Conservation (phyloP, 306 rosid species). For the peach (Prunus persica) region Prunus_persica_NCBIv2 NC_034014.1:8705501-8706000, state of each 20-base stretch:
- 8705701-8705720: slow-evolving; percentile 84
- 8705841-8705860: slow-evolving; percentile 66
- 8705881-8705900: slow-evolving; percentile 66
- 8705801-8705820: slow-evolving; percentile 88
- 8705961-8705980: slow-evolving; percentile 58
- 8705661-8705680: slow-evolving; percentile 81
- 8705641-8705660: slow-evolving; percentile 86
- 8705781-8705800: slow-evolving; percentile 86
- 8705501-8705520: slow-evolving; percentile 92
- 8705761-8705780: slow-evolving; percentile 93
- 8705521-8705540: slow-evolving; percentile 88
- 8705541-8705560: slow-evolving; percentile 61
- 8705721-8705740: slow-evolving; percentile 65
- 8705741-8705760: slow-evolving; percentile 83
- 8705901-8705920: slow-evolving; percentile 71
- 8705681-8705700: slow-evolving; percentile 88
- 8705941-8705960: slow-evolving; percentile 62
- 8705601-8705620: slow-evolving; percentile 90
- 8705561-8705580: slow-evolving; percentile 93
- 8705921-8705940: slow-evolving; percentile 81
- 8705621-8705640: slow-evolving; percentile 88
- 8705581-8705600: slow-evolving; percentile 88
- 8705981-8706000: slow-evolving; percentile 63
- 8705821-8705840: slow-evolving; percentile 81
- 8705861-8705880: slow-evolving; percentile 80